phyloP scores from a whole-genome alignment of 495 filamentous ascomycete genomes.

The Penicillium parvum region DNA sequence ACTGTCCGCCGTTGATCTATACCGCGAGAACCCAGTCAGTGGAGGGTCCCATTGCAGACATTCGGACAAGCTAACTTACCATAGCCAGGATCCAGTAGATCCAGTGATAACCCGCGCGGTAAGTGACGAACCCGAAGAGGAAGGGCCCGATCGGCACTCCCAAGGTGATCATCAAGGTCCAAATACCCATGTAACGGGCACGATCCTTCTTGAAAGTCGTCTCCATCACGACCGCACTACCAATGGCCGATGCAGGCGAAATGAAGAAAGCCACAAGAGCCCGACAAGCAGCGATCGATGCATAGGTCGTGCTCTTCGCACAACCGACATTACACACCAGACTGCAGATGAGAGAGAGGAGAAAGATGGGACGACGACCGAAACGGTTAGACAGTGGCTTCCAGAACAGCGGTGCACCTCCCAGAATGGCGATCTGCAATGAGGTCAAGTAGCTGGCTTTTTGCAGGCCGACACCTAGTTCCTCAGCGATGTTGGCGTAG shows the following conservation, averaged over 20 bases:
- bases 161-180: slow-evolving; percentile 47
- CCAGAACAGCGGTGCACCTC: slow-evolving; percentile 49
- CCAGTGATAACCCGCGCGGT: slow-evolving; percentile 36
- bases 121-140: slow-evolving; percentile 45
- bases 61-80: slow-evolving; percentile 23
- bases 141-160: slow-evolving; percentile 47
- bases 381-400: slow-evolving; percentile 55
- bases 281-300: slow-evolving; percentile 39
- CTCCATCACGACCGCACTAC: slow-evolving; percentile 49
- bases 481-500: slow-evolving; percentile 40
- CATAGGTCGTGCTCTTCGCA: slow-evolving; percentile 38
- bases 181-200: slow-evolving; percentile 50
- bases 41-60: no score
- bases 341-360: slow-evolving; percentile 44
- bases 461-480: slow-evolving; percentile 38
- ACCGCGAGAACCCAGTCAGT: slow-evolving; percentile 3
- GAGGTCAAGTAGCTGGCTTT: slow-evolving; percentile 47
- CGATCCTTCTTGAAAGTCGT: slow-evolving; percentile 49
- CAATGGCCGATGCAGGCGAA: slow-evolving; percentile 49
- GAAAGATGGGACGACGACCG: slow-evolving; percentile 50
- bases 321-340: slow-evolving; percentile 45
- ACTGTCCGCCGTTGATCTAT: slow-evolving; percentile 50
- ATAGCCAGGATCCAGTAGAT: slow-evolving; percentile 45
- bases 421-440: slow-evolving; percentile 47
- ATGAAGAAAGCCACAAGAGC: slow-evolving; percentile 50